Percentiles rank a stretch among this genome's conserved stretches.
phyloP scores from a whole-genome alignment of 768 basidiomycete genomes.

The Grammothele lineata region DNA sequence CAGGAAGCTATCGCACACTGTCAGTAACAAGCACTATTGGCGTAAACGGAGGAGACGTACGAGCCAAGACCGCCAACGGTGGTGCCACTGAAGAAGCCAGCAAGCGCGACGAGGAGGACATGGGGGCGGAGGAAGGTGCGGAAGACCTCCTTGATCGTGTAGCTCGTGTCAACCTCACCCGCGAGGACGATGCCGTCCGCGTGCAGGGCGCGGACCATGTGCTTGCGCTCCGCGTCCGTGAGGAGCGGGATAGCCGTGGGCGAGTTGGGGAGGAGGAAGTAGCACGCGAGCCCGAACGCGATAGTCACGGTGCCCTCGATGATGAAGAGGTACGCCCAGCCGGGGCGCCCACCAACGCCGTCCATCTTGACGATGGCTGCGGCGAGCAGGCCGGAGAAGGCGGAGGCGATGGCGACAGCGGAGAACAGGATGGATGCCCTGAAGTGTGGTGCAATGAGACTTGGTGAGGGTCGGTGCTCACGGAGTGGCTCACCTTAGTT shows the following conservation, averaged over 20 bases:
- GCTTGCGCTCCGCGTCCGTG: slow-evolving; percentile 9
- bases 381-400: slow-evolving; percentile 63
- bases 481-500: slow-evolving; percentile 24
- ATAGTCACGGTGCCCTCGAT: slow-evolving; percentile 63
- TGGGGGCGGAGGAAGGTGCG: slow-evolving; percentile 12
- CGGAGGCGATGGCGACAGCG: slow-evolving; percentile 45
- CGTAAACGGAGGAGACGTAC: not conserved
- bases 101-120: slow-evolving; percentile 6
- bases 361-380: slow-evolving; percentile 54
- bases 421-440: slow-evolving; percentile 36
- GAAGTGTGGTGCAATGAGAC: not conserved
- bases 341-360: slow-evolving; percentile 45
- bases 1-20: slow-evolving; percentile 14
- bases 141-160: slow-evolving; percentile 6
- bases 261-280: slow-evolving; percentile 41
- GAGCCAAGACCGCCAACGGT: slow-evolving; percentile 24
- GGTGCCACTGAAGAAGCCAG: slow-evolving; percentile 39
- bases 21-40: no score
- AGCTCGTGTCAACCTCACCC: slow-evolving; percentile 5
- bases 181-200: slow-evolving; percentile 10
- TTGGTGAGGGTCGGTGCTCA: no score
- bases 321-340: slow-evolving; percentile 70
- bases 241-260: slow-evolving; percentile 7
- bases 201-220: slow-evolving; percentile 7
- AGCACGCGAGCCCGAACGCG: slow-evolving; percentile 48